A percentile compares a stretch with the other conserved stretches of the same genome.
Evolutionary conservation across 2,329 filamentous ascomycete genomes (phyloP).

Genomic region (Calonectria ilicicola): DNA sequence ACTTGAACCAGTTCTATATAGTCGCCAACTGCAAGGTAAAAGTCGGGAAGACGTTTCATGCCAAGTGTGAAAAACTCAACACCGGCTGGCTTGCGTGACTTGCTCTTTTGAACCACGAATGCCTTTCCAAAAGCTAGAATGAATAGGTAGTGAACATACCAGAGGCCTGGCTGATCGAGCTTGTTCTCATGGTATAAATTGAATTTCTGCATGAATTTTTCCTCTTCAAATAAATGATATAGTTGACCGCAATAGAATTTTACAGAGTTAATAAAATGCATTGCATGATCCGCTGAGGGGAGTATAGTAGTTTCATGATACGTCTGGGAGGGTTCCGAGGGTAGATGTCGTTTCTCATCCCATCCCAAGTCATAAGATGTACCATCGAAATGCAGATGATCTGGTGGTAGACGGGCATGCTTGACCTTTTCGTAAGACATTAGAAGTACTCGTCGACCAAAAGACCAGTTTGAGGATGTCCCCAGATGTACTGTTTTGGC

Average conservation of each 20-base stretch:
- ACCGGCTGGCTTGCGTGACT: slow-evolving; percentile 52
- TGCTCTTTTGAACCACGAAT: slow-evolving; percentile 48
- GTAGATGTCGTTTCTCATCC: slow-evolving; percentile 49
- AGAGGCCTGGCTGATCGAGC: slow-evolving; percentile 45
- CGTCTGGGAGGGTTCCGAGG: slow-evolving; percentile 22
- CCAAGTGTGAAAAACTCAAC: slow-evolving; percentile 57
- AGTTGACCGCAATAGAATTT: slow-evolving; percentile 65
- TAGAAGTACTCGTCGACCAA: slow-evolving; percentile 58
- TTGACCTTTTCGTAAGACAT: slow-evolving; percentile 58
- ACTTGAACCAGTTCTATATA: slow-evolving; percentile 59
- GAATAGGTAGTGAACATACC: slow-evolving; percentile 64
- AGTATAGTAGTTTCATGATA: slow-evolving; percentile 34
- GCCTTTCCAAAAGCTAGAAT: slow-evolving; percentile 66
- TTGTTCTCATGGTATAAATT: neutral
- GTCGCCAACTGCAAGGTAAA: slow-evolving; percentile 50
- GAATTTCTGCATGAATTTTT: slow-evolving; percentile 56
- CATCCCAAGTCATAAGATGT: slow-evolving; percentile 62
- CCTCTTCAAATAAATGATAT: slow-evolving; percentile 64
- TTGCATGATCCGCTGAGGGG: slow-evolving; percentile 62
- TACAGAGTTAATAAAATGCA: slow-evolving; percentile 64
- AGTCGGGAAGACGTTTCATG: slow-evolving; percentile 54
- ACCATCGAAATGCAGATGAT: slow-evolving; percentile 61
- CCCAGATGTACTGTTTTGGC: slow-evolving; percentile 51
- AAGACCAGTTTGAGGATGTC: slow-evolving; percentile 66
- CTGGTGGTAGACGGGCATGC: slow-evolving; percentile 52